These are phyloP conservation scores for Emydomyces testavorans DNA, from an alignment of 2,329 filamentous ascomycete species.

Conservation along the genomic window DNA sequence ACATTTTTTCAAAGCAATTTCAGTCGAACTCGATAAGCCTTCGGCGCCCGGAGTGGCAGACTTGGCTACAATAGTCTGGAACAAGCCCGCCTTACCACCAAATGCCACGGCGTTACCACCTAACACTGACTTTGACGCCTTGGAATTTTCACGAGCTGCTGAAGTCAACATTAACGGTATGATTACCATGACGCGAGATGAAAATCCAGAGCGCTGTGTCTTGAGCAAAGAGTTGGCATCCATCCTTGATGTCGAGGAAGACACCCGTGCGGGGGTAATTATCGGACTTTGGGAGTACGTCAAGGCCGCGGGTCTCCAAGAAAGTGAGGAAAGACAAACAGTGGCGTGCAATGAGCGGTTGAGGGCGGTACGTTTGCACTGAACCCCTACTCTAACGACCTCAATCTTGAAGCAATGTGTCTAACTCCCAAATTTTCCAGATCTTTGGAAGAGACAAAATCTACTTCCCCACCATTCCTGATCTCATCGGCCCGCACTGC, in stretches of 20 bases:
- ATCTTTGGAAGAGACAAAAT: conserved; percentile 64
- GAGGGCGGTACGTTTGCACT: conserved; percentile 50
- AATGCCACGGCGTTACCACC: conserved; percentile 45
- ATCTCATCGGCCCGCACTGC: conserved; percentile 68
- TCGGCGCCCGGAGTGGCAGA: conserved; percentile 34
- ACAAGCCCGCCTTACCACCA: conserved; percentile 54
- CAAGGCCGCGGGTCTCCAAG: conserved; percentile 69
- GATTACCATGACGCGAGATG: conserved; percentile 73
- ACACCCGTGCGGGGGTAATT: conserved; percentile 74
- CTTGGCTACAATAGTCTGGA: conserved; percentile 60
- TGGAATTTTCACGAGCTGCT: conserved; percentile 81
- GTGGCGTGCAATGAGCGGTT: conserved; percentile 82
- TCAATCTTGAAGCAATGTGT: background rate
- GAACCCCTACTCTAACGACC: background rate
- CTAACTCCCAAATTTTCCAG: conserved; percentile 33
- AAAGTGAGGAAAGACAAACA: conserved; percentile 87
- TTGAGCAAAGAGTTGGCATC: conserved; percentile 70
- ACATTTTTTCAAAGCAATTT: conserved; percentile 43
- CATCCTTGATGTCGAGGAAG: conserved; percentile 74
- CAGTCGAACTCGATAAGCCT: conserved; percentile 41
- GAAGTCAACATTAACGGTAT: conserved; percentile 89
- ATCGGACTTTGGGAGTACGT: conserved; percentile 96
- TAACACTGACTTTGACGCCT: conserved; percentile 71
- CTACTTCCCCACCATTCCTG: conserved; percentile 73
- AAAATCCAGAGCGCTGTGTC: conserved; percentile 72